Evolutionary conservation across 2,329 filamentous ascomycete species (phyloP).

Genomic region (Malbranchea cinnamomea): DNA sequence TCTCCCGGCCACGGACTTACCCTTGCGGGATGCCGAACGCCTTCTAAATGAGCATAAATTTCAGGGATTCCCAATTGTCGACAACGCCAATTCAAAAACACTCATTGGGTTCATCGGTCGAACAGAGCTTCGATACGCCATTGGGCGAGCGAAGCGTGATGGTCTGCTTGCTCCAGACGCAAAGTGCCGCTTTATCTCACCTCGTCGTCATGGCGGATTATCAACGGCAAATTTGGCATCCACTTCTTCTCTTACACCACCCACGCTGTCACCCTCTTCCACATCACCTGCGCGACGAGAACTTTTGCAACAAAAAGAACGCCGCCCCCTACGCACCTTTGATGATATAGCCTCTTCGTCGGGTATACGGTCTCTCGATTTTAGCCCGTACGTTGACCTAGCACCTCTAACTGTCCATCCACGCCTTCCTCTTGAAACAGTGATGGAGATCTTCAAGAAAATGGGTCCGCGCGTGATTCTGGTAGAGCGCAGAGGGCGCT

Average conservation of each 20-base stretch:
- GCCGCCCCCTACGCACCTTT: slow-evolving; percentile 36
- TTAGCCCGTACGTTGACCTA: slow-evolving; percentile 74
- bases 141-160: slow-evolving; percentile 62
- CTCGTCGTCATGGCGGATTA: slow-evolving; percentile 3
- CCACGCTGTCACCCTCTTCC: slow-evolving; percentile 4
- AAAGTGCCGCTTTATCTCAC: slow-evolving; percentile 54
- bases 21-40: slow-evolving; percentile 60
- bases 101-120: slow-evolving; percentile 85
- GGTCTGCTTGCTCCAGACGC: slow-evolving; percentile 50
- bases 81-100: slow-evolving; percentile 52
- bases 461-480: slow-evolving; percentile 89
- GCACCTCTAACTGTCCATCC: slow-evolving; percentile 87
- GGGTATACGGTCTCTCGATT: slow-evolving; percentile 51
- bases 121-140: slow-evolving; percentile 80
- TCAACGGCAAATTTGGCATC: slow-evolving; percentile 6
- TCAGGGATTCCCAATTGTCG: slow-evolving; percentile 85
- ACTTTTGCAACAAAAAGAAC: slow-evolving; percentile 4
- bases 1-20: slow-evolving; percentile 59
- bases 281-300: neutral
- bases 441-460: slow-evolving; percentile 98
- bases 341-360: slow-evolving; percentile 44
- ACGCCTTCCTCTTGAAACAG: slow-evolving; percentile 79
- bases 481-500: slow-evolving; percentile 72
- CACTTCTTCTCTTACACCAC: slow-evolving; percentile 2
- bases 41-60: slow-evolving; percentile 66